Evolutionary conservation across 352 stramenopile species (phyloP).

Genomic region (Globisporangium mamillatum): DNA sequence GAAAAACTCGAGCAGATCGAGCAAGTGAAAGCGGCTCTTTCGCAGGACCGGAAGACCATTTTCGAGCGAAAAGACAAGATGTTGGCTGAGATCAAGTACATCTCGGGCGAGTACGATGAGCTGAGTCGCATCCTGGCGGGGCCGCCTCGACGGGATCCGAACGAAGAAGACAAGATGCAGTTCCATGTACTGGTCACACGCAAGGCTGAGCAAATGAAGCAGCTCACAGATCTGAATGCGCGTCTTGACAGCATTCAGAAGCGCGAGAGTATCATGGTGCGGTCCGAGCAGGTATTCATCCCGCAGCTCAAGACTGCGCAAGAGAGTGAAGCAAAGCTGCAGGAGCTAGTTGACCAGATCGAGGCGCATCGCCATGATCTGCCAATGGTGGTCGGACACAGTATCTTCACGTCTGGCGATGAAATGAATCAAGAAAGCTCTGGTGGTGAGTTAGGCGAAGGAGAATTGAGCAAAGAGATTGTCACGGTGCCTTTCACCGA

Average conservation of each 20-base stretch:
- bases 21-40: conserved; percentile 35
- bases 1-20: conserved; percentile 56
- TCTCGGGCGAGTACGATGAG: conserved; percentile 46
- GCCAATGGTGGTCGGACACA: conserved; percentile 55
- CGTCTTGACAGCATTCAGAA: conserved; percentile 48
- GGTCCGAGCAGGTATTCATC: conserved; percentile 40
- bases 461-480: not conserved
- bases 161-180: conserved; percentile 53
- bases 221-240: conserved; percentile 42
- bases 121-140: conserved; percentile 44
- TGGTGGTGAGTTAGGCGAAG: not conserved
- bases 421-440: not conserved
- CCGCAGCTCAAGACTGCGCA: conserved; percentile 33
- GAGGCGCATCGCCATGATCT: conserved; percentile 37
- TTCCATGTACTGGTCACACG: conserved; percentile 56
- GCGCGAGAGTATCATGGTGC: conserved; percentile 33
- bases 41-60: conserved; percentile 44
- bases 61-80: conserved; percentile 44
- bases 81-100: conserved; percentile 47
- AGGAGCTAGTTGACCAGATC: conserved; percentile 27
- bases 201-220: conserved; percentile 39
- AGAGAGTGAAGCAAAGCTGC: conserved; percentile 21
- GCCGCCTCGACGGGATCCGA: conserved; percentile 59
- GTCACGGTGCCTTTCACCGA: conserved; percentile 29
- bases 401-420: conserved; percentile 37